Percentiles rank a stretch among this genome's conserved stretches.
phyloP scores from a whole-genome alignment of 768 basidiomycete genomes.

The Leccinum subtestaceum region DNA sequence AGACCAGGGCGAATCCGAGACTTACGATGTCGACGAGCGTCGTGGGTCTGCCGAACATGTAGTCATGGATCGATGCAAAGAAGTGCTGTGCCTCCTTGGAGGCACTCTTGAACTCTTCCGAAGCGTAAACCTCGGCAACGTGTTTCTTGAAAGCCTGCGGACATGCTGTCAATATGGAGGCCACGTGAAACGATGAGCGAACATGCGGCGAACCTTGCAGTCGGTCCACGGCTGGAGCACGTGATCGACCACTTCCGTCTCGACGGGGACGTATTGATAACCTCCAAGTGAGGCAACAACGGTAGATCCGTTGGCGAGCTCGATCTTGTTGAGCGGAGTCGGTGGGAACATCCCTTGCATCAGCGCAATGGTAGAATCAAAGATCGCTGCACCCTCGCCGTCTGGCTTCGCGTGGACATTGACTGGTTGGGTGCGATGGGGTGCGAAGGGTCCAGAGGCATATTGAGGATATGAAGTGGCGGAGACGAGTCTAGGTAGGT shows the following conservation, averaged over 20 bases:
- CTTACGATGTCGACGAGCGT: conserved; percentile 64
- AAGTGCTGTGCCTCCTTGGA: conserved; percentile 58
- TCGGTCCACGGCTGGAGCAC: conserved; percentile 77
- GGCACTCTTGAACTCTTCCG: conserved; percentile 60
- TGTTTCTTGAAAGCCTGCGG: conserved; percentile 63
- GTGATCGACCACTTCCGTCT: conserved; percentile 58
- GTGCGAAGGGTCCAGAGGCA: conserved; percentile 52
- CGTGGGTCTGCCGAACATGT: conserved; percentile 62
- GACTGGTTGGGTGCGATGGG: conserved; percentile 68
- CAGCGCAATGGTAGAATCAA: conserved; percentile 79
- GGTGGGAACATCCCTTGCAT: conserved; percentile 85
- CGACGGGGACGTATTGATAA: conserved; percentile 86
- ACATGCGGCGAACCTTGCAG: conserved; percentile 43
- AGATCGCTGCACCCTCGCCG: conserved; percentile 76
- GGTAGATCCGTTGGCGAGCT: conserved; percentile 72
- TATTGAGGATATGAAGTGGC: conserved; percentile 63
- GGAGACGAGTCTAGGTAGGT: conserved; percentile 67
- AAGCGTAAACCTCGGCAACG: conserved; percentile 57
- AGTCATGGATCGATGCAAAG: conserved; percentile 63
- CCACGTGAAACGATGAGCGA: conserved; percentile 39
- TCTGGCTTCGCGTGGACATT: conserved; percentile 79
- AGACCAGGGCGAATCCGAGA: conserved; percentile 7
- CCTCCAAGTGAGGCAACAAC: conserved; percentile 76
- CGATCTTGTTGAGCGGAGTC: conserved; percentile 61
- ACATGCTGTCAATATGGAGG: conserved; percentile 1